Conservation (phyloP, 306 rosid species). For the Sphenostylis stenocarpa region DNA sequence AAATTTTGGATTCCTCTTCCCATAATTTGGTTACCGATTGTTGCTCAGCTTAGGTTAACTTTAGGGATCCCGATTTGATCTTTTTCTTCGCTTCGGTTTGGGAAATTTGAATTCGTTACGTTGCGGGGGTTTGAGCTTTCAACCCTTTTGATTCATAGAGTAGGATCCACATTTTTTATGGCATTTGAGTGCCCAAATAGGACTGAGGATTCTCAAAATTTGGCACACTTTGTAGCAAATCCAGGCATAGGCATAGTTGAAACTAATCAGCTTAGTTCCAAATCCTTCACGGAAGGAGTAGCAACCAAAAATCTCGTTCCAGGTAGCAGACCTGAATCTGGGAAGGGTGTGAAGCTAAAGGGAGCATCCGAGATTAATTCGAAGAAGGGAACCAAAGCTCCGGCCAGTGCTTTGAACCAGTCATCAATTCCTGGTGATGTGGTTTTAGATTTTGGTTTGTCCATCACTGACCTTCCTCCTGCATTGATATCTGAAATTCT, state of each 20-base stretch:
- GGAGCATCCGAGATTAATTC: conserved; percentile 31
- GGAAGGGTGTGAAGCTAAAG: conserved; percentile 36
- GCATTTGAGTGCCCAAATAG: conserved; percentile 77
- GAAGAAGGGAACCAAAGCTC: conserved; percentile 46
- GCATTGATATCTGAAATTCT: conserved; percentile 79
- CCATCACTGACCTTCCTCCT: conserved; percentile 77
- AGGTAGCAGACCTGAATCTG: conserved; percentile 36
- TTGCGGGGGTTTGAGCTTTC: conserved; percentile 44
- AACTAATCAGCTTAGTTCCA: conserved; percentile 33
- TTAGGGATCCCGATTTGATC: conserved; percentile 21
- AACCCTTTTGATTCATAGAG: conserved; percentile 33
- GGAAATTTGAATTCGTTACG: not conserved
- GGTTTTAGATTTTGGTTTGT: conserved; percentile 37
- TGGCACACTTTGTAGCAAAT: conserved; percentile 38
- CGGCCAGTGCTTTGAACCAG: conserved; percentile 33
- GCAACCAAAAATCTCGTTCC: conserved; percentile 14
- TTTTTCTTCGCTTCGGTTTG: not conserved
- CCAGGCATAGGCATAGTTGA: conserved; percentile 39
- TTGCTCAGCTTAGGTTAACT: conserved; percentile 3
- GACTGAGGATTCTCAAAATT: conserved; percentile 54
- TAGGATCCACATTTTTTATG: conserved; percentile 64
- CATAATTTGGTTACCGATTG: not conserved
- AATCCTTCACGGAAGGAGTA: conserved; percentile 26
- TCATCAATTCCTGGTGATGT: conserved; percentile 41
- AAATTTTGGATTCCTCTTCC: conserved; percentile 6